phyloP scores from a whole-genome alignment of 78 protist species.

The Guillardia theta region DNA sequence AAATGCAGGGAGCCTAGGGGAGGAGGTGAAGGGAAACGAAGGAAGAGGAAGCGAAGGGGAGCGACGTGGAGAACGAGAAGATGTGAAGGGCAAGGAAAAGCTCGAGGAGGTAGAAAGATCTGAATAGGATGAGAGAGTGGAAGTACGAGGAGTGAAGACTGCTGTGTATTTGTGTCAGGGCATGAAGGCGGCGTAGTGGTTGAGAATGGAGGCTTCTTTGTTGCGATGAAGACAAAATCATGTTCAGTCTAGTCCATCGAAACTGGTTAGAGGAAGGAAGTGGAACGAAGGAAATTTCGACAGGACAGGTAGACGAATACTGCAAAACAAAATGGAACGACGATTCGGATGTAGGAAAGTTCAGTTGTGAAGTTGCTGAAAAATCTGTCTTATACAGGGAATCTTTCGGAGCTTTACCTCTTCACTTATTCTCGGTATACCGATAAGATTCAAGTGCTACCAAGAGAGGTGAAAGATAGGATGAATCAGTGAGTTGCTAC shows the following conservation, averaged over 20 bases:
- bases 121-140: not conserved
- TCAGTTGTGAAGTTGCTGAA: too few species aligned
- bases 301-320: not conserved
- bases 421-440: too few species aligned
- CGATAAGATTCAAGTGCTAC: too few species aligned
- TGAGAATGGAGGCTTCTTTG: not conserved
- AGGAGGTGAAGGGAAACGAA: not conserved
- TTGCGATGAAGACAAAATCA: too few species aligned
- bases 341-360: too few species aligned
- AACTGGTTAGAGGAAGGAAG: not conserved
- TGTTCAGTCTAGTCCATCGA: not conserved
- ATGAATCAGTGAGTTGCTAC: too few species aligned
- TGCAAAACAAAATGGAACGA: too few species aligned
- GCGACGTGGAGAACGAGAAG: not conserved
- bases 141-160: not conserved
- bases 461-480: too few species aligned
- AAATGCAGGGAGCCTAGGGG: not conserved
- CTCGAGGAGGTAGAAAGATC: not conserved
- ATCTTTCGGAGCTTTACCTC: too few species aligned
- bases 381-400: too few species aligned
- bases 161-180: too few species aligned
- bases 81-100: not conserved
- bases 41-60: not conserved
- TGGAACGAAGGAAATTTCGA: not conserved
- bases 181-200: not conserved